Base-by-base conservation (phyloP, 2,329 filamentous ascomycete species). In the Thielaviopsis euricoi region DNA sequence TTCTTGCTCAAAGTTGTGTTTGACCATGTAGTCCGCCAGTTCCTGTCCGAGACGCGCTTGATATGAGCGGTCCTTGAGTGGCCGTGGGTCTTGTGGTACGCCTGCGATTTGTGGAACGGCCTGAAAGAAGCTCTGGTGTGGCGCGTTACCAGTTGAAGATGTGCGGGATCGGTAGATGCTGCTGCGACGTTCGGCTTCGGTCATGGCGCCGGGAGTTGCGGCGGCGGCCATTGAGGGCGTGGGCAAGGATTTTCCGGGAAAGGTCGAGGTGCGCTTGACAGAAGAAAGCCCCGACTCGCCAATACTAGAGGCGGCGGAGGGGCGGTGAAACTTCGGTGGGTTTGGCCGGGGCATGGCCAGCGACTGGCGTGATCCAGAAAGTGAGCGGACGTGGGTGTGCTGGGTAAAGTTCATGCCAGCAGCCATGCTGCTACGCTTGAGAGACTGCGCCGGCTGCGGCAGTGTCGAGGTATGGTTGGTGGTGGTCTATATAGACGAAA, bases 1-100 rank as follows among this genome's bases (percentile, higher is more conserved):
- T 64, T 97, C 90, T 78, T 96, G 83, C 71, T 98, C 93, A 66
- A 97, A 98, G 67, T 96, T 95, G 69, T 96, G 85, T 59, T 90
- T 84, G 0, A 88, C 84, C 67, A 98, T 78, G 67, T 95, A 98
- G 64, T 98, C 93, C 63, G 95, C 74, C 58, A 98, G 72, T 66
- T 98, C 90, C 64, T 93, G 86, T 7, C 86, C 88, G 69, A 98
- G 90, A 58, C 85, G 82, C 29, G 82, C 78, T 67, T 94, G 87
- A 64, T 86, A 95, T 22, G 79, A 78, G 43, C 87, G 78, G 67
- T 97, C 89, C 66, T 85, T 87, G 56, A 97, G 74, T 15, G 90
- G 87, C 58, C 94, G 81, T 1, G 93, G 91, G 67, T 98, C 94
- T 61, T 83, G 80, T 0, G 89, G 88, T 2, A 91, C 85, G 60